Conservation (phyloP, 441 rosid species). For the Gossypium davidsonii region DNA sequence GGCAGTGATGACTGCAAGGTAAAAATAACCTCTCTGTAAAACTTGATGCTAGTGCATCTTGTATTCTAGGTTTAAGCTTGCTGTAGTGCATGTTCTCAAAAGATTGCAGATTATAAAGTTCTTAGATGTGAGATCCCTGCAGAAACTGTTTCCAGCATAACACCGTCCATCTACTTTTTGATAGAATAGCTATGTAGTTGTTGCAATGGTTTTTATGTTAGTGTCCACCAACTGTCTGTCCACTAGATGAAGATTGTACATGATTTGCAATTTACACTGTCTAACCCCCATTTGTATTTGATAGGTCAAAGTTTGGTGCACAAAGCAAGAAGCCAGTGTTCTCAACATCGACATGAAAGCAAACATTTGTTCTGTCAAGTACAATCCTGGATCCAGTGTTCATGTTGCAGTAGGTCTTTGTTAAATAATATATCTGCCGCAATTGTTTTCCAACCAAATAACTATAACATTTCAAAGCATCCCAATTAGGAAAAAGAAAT, state of each 20-base stretch:
- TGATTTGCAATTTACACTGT: neutral
- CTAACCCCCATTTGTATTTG: conserved; percentile 1
- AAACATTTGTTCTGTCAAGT: conserved; percentile 35
- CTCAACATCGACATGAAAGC: conserved; percentile 33
- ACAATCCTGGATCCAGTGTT: conserved; percentile 35
- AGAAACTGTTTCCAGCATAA: neutral
- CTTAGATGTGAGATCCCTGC: neutral
- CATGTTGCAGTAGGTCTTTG: conserved; percentile 32
- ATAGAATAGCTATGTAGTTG: neutral
- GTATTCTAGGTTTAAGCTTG: neutral
- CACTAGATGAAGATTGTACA: neutral
- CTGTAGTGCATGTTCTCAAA: neutral
- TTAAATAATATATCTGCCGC: neutral
- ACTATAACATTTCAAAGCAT: neutral
- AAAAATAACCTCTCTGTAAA: conserved; percentile 5
- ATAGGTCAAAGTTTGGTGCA: conserved; percentile 45
- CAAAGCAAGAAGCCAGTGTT: conserved; percentile 37
- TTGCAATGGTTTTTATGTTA: neutral
- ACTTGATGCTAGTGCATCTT: neutral
- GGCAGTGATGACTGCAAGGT: conserved; percentile 43
- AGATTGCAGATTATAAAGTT: neutral
- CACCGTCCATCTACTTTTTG: neutral
- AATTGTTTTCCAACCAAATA: neutral
- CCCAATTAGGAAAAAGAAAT: neutral
- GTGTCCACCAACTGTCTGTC: neutral